A percentile compares a stretch with the other conserved stretches of the same genome.
Evolutionary conservation across 129 eudicot species (phyloP).

Genomic region (Mikania micrantha): DNA sequence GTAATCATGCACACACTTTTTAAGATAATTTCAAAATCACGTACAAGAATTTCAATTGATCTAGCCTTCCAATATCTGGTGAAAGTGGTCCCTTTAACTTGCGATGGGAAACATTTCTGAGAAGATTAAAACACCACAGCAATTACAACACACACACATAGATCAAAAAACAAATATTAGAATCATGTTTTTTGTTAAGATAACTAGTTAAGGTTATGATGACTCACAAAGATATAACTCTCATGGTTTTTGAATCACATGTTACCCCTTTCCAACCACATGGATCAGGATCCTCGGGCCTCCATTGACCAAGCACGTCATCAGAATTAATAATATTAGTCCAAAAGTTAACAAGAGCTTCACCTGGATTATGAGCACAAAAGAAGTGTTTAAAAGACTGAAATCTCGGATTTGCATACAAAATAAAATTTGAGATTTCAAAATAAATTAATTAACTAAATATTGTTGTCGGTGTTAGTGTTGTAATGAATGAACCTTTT

Average conservation of each 20-base stretch:
- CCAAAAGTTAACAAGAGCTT: conserved; percentile 81
- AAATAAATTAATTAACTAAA: neutral
- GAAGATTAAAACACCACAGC: conserved; percentile 6
- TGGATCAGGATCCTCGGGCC: conserved; percentile 96
- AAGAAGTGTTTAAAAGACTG: neutral
- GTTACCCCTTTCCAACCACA: conserved; percentile 94
- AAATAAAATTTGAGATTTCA: neutral
- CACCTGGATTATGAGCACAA: conserved; percentile 43
- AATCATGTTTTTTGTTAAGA: neutral
- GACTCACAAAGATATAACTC: conserved; percentile 87
- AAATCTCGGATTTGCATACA: neutral
- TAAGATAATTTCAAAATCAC: conserved; percentile 2
- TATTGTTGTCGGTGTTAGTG: neutral
- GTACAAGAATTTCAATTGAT: conserved; percentile 40
- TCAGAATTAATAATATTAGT: conserved; percentile 52
- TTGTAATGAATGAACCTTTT: neutral
- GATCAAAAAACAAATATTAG: neutral
- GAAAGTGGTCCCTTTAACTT: conserved; percentile 82
- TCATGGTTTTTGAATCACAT: conserved; percentile 72
- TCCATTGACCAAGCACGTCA: conserved; percentile 72
- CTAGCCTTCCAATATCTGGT: conserved; percentile 89
- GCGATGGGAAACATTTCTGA: conserved; percentile 85
- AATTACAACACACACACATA: conserved; percentile 6
- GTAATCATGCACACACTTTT: conserved; percentile 10
- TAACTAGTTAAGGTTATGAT: neutral